phyloP scores from a whole-genome alignment of 2,329 filamentous ascomycete genomes.

The Diplodia sapinea region DNA sequence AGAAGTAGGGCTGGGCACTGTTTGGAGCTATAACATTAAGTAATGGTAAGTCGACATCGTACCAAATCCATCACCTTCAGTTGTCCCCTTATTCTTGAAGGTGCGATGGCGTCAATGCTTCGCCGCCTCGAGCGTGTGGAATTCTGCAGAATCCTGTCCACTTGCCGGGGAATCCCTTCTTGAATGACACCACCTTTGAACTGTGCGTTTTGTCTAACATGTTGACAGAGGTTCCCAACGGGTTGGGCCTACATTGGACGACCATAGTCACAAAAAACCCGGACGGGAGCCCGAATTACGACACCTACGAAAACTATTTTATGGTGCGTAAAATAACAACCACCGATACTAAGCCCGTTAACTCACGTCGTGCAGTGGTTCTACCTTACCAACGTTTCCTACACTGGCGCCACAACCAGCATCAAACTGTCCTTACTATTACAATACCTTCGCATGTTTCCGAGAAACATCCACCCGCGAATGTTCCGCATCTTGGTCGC shows the following conservation, averaged over 20 bases:
- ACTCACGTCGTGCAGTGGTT: slow-evolving; percentile 37
- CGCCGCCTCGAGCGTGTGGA: too few species aligned
- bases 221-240: slow-evolving; percentile 40
- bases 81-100: too few species aligned
- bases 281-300: slow-evolving; percentile 32
- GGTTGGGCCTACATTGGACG: slow-evolving; percentile 44
- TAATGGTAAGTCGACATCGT: slow-evolving; percentile 38
- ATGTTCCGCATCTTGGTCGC: slow-evolving; percentile 36
- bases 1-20: slow-evolving; percentile 36
- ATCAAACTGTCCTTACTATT: slow-evolving; percentile 48
- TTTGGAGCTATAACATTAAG: slow-evolving; percentile 43
- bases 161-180: too few species aligned
- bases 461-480: slow-evolving; percentile 32
- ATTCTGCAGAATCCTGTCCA: too few species aligned
- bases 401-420: slow-evolving; percentile 41
- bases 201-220: slow-evolving; percentile 32
- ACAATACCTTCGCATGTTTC: slow-evolving; percentile 47
- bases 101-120: too few species aligned
- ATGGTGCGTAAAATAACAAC: slow-evolving; percentile 35
- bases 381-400: slow-evolving; percentile 42
- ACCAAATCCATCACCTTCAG: too few species aligned
- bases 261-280: slow-evolving; percentile 33
- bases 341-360: too few species aligned
- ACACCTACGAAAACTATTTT: slow-evolving; percentile 38
- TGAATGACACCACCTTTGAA: not conserved